phyloP scores from a whole-genome alignment of 257 asterid genomes.

The Knoxia roxburghii region DNA sequence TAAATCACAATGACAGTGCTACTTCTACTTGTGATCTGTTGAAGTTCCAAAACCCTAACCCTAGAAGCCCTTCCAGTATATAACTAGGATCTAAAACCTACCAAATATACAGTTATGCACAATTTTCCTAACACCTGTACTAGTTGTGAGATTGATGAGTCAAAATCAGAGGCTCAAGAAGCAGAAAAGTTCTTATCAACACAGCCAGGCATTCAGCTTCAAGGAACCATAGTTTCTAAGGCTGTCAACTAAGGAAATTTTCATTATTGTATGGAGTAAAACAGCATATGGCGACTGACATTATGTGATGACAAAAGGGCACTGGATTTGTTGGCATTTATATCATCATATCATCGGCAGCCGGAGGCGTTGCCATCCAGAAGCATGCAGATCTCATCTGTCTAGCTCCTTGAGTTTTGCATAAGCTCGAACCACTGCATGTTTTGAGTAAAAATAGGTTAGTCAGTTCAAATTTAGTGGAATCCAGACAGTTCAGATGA shows the following conservation, averaged over 20 bases:
- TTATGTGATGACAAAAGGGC: background rate
- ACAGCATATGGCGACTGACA: background rate
- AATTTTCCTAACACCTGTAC: background rate
- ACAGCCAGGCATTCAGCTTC: background rate
- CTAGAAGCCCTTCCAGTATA: too few relatives aligned
- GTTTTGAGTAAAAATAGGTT: background rate
- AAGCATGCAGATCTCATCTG: background rate
- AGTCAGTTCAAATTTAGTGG: background rate
- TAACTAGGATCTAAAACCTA: background rate
- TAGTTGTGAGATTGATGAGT: background rate
- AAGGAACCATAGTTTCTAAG: background rate
- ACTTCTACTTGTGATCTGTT: too few relatives aligned
- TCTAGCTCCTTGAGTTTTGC: conserved; percentile 54
- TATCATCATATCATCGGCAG: background rate
- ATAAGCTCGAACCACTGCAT: conserved; percentile 96
- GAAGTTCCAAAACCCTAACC: too few relatives aligned
- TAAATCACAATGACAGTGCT: too few relatives aligned
- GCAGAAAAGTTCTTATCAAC: background rate
- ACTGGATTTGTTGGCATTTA: background rate
- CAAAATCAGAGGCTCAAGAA: background rate
- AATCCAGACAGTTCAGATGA: background rate
- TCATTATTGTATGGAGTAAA: background rate
- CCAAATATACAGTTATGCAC: background rate
- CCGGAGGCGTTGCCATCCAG: background rate
- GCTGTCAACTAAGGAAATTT: background rate